These are phyloP conservation scores for Capsicum baccatum DNA, from an alignment of 257 asterid genomes.

Conservation along the genomic window DNA sequence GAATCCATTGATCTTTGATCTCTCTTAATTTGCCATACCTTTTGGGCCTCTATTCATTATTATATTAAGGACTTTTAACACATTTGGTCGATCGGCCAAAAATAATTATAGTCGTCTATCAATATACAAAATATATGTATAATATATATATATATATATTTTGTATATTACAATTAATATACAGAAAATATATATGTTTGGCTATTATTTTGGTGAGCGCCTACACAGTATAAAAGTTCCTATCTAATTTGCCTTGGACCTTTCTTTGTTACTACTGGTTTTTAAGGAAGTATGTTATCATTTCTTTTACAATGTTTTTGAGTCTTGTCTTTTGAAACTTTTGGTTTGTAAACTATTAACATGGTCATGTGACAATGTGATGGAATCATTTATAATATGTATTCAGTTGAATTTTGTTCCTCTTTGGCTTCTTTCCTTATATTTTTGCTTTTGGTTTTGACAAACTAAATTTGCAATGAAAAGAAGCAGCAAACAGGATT, in stretches of 20 bases:
- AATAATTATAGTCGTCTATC: neutral
- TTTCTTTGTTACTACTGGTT: neutral
- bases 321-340: neutral
- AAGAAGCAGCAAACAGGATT: neutral
- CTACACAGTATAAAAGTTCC: neutral
- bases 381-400: neutral
- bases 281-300: constrained; percentile 3
- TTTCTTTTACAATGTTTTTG: neutral
- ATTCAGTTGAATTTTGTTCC: neutral
- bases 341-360: constrained; percentile 22
- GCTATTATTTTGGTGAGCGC: neutral
- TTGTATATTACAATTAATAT: neutral
- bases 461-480: neutral
- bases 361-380: constrained; percentile 24
- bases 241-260: neutral
- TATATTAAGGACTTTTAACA: constrained; percentile 16
- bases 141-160: neutral
- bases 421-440: neutral
- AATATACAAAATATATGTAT: neutral
- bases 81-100: neutral
- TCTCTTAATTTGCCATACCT: neutral
- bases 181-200: neutral
- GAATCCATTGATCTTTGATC: constrained; percentile 45
- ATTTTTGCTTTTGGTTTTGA: neutral
- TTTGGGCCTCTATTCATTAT: neutral